Percentiles rank a stretch among this genome's conserved stretches.
phyloP scores from a whole-genome alignment of 805 yeast genomes.

The Tetrapisispora pingtungensis region DNA sequence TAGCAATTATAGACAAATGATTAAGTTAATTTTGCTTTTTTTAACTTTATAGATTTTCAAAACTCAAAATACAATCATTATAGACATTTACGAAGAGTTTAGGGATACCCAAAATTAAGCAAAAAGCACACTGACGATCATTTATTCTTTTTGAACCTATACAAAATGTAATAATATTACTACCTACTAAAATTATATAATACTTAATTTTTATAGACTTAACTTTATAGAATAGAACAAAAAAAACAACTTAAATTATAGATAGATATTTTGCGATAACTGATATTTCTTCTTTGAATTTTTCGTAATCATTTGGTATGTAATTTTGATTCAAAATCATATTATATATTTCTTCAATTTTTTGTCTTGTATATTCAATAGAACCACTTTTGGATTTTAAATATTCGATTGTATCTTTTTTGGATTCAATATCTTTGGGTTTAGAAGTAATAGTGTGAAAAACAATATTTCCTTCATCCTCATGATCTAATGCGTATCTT shows the following conservation, averaged over 20 bases:
- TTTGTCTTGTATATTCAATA: constrained; percentile 15
- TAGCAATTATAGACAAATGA: constrained; percentile 28
- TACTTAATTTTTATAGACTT: constrained; percentile 1
- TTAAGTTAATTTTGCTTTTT: constrained; percentile 4
- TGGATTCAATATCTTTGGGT: constrained; percentile 41
- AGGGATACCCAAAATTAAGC: background rate
- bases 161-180: background rate
- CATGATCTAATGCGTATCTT: constrained; percentile 13
- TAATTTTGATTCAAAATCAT: constrained; percentile 15
- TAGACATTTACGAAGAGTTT: background rate
- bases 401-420: constrained; percentile 40
- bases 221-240: background rate
- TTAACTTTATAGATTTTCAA: background rate
- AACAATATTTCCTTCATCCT: constrained; percentile 30
- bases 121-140: no score
- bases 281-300: background rate
- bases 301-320: constrained; percentile 9
- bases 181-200: background rate
- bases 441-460: constrained; percentile 42
- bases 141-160: background rate
- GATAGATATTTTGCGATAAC: background rate
- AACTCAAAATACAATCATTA: background rate
- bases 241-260: background rate
- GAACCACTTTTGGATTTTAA: constrained; percentile 32
- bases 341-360: constrained; percentile 13